These are phyloP conservation scores for Fonsecaea erecta DNA, from an alignment of 2,329 filamentous ascomycete genomes.

Conservation along the genomic window DNA sequence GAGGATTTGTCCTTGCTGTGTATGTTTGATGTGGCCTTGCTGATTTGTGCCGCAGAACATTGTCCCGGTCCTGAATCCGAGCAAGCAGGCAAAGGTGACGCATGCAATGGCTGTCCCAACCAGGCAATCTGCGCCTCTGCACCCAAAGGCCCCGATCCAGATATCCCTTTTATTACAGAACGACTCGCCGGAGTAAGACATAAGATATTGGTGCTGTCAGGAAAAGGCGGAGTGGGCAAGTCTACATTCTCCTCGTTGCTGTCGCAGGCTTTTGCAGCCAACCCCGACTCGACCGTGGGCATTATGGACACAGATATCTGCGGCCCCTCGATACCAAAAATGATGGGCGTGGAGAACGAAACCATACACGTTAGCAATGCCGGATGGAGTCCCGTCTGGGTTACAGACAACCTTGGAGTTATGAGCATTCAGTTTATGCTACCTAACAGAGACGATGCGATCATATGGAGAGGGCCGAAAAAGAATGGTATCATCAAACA, in stretches of 20 bases:
- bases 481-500: constrained; percentile 99
- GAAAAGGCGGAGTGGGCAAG: constrained; percentile 96
- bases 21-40: neutral
- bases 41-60: constrained; percentile 64
- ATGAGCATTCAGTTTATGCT: constrained; percentile 99
- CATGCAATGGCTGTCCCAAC: constrained; percentile 93
- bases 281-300: constrained; percentile 78
- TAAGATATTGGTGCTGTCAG: constrained; percentile 89
- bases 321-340: constrained; percentile 94
- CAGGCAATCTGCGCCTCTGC: constrained; percentile 92
- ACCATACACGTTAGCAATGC: constrained; percentile 87
- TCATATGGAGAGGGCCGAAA: constrained; percentile 97
- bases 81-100: constrained; percentile 68
- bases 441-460: constrained; percentile 87
- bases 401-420: constrained; percentile 87
- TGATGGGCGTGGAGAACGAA: constrained; percentile 88
- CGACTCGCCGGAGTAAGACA: constrained; percentile 82
- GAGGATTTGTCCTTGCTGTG: constrained; percentile 32
- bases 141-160: constrained; percentile 92
- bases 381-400: constrained; percentile 96
- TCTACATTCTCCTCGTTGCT: constrained; percentile 90
- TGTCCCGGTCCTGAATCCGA: constrained; percentile 77
- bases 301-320: constrained; percentile 99
- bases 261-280: constrained; percentile 83
- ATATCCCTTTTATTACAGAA: constrained; percentile 84